These are phyloP conservation scores for Paraphysoderma sedebokerense DNA, from an alignment of 371 early-diverging fungal species.

Conservation along the genomic window DNA sequence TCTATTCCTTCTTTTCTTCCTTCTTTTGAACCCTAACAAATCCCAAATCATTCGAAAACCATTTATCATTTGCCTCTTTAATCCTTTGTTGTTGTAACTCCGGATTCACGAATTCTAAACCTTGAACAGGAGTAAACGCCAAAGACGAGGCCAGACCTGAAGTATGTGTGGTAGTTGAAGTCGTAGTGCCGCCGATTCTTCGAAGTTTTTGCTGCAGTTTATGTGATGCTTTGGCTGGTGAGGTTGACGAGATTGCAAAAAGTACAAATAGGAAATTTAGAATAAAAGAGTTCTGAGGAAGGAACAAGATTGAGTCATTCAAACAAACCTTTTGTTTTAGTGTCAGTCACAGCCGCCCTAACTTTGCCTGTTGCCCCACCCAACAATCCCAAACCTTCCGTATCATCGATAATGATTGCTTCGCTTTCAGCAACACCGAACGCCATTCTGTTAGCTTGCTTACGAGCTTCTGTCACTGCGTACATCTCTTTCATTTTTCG, in stretches of 20 bases:
- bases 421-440: slow-evolving; percentile 89
- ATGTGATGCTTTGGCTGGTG: slow-evolving; percentile 39
- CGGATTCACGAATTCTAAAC: slow-evolving; percentile 85
- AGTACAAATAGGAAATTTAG: slow-evolving; percentile 6
- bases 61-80: slow-evolving; percentile 53
- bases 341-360: slow-evolving; percentile 39
- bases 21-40: neutral
- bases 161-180: slow-evolving; percentile 12
- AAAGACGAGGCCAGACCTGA: slow-evolving; percentile 82
- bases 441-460: slow-evolving; percentile 72
- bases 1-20: no score
- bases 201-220: slow-evolving; percentile 11
- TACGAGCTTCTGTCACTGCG: slow-evolving; percentile 73
- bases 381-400: slow-evolving; percentile 79
- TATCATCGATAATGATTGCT: slow-evolving; percentile 51
- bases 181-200: slow-evolving; percentile 4
- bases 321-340: slow-evolving; percentile 39
- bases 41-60: slow-evolving; percentile 30
- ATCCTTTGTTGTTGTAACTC: slow-evolving; percentile 38
- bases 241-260: neutral
- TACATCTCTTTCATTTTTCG: slow-evolving; percentile 66
- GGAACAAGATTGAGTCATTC: slow-evolving; percentile 5
- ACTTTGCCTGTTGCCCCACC: slow-evolving; percentile 54
- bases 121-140: slow-evolving; percentile 90
- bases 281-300: slow-evolving; percentile 7